A percentile compares a stretch with the other conserved stretches of the same genome.
phyloP scores from a whole-genome alignment of 352 stramenopile genomes.

The Pythium phragmitis region DNA sequence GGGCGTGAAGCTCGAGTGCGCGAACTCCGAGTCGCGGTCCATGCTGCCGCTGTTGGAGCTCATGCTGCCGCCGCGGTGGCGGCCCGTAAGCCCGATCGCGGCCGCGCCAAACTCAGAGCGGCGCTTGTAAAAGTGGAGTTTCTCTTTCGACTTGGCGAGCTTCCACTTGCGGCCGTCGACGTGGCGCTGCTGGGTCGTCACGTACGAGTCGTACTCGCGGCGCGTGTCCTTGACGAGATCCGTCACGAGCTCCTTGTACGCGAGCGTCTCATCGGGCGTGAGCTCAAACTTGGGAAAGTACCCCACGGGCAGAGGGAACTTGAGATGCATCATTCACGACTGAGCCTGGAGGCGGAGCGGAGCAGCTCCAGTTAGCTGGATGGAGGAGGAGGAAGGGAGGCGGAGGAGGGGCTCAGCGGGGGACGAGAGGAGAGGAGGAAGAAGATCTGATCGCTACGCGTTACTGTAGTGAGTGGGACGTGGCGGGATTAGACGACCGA shows the following conservation, averaged over 20 bases:
- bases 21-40: slow-evolving; percentile 9
- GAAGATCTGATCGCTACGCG: not conserved
- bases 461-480: too few species aligned
- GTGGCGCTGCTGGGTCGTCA: slow-evolving; percentile 49
- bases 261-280: slow-evolving; percentile 47
- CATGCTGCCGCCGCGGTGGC: not conserved
- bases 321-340: slow-evolving; percentile 55
- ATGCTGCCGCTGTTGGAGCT: slow-evolving; percentile 13
- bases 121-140: slow-evolving; percentile 54
- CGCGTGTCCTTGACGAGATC: slow-evolving; percentile 71
- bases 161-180: slow-evolving; percentile 70
- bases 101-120: slow-evolving; percentile 29
- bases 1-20: not conserved
- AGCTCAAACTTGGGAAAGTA: slow-evolving; percentile 80
- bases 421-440: slow-evolving; percentile 1
- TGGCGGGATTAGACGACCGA: too few species aligned
- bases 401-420: not conserved
- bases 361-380: not conserved
- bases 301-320: slow-evolving; percentile 60
- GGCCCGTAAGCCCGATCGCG: slow-evolving; percentile 26
- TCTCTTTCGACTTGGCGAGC: slow-evolving; percentile 63
- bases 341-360: not conserved
- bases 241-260: slow-evolving; percentile 48
- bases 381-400: not conserved
- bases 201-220: slow-evolving; percentile 51